Evolutionary conservation across 371 early-diverging fungal genomes (phyloP).

Genomic region (Mucor racemosus): DNA sequence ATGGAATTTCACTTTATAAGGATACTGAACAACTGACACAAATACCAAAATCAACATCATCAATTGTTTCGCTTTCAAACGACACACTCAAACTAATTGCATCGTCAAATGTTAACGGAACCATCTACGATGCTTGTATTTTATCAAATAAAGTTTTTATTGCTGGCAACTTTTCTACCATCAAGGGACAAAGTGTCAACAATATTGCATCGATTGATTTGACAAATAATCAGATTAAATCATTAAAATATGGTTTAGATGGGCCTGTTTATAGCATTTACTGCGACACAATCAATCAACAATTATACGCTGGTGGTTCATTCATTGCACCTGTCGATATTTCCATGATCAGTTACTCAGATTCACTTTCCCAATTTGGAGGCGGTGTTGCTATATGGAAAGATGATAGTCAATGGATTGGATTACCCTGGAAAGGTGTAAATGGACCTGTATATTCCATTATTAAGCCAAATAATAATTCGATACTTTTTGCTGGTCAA

Average conservation of each 20-base stretch:
- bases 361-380: conserved; percentile 55
- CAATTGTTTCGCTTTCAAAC: conserved; percentile 38
- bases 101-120: conserved; percentile 39
- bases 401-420: conserved; percentile 40
- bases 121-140: conserved; percentile 41
- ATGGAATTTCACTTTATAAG: conserved; percentile 46
- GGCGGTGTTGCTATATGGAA: conserved; percentile 63
- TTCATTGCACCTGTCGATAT: conserved; percentile 41
- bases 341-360: conserved; percentile 32
- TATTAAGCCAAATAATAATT: conserved; percentile 24
- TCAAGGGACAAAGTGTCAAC: conserved; percentile 40
- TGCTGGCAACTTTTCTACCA: conserved; percentile 54
- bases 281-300: conserved; percentile 58
- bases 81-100: conserved; percentile 42
- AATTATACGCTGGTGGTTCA: conserved; percentile 51
- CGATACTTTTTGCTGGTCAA: conserved; percentile 45
- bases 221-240: conserved; percentile 37
- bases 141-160: conserved; percentile 43
- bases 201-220: conserved; percentile 62
- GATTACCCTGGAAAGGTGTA: conserved; percentile 67
- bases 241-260: conserved; percentile 69
- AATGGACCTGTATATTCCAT: conserved; percentile 56
- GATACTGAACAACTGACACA: conserved; percentile 48
- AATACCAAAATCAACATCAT: conserved; percentile 38
- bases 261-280: conserved; percentile 67